Conservation (phyloP, 345 rosid genomes). For the Raphanus raphanistrum region DNA sequence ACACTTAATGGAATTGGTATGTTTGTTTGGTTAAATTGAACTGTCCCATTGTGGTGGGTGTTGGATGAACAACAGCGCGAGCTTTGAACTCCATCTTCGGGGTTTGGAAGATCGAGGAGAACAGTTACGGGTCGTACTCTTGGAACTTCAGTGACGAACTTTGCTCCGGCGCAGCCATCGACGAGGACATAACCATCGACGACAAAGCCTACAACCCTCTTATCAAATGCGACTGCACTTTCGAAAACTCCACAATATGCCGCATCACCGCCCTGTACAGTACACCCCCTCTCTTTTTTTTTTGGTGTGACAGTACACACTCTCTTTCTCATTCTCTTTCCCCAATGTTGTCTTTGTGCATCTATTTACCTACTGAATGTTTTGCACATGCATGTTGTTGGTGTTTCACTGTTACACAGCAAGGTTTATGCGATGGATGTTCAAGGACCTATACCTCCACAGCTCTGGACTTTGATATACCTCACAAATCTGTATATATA, state of each 20-base stretch:
- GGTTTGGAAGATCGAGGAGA: too few species aligned
- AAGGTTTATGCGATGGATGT: conserved; percentile 33
- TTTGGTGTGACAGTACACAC: too few species aligned
- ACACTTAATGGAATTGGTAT: too few species aligned
- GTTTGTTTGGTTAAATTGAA: too few species aligned
- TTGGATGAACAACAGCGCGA: conserved; percentile 21
- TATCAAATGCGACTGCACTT: conserved; percentile 57
- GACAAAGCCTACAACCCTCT: conserved; percentile 40
- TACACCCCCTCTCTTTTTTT: too few species aligned
- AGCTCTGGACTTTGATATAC: conserved; percentile 38
- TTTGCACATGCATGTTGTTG: neutral
- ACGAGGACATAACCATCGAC: neutral
- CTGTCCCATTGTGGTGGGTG: too few species aligned
- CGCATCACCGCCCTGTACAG: conserved; percentile 38
- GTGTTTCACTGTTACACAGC: conserved; percentile 20
- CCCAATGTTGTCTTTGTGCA: too few species aligned
- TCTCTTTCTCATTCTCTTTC: too few species aligned
- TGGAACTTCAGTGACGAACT: conserved; percentile 53
- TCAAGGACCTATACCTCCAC: conserved; percentile 33
- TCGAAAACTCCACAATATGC: conserved; percentile 32
- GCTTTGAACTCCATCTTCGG: conserved; percentile 35
- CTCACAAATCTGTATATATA: conserved; percentile 38
- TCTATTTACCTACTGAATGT: neutral
- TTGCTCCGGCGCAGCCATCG: conserved; percentile 54
- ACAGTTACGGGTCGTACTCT: too few species aligned